Percentiles rank a stretch among this genome's conserved stretches.
phyloP scores from a whole-genome alignment of 2,329 filamentous ascomycete genomes.

The Colletotrichum salicis region DNA sequence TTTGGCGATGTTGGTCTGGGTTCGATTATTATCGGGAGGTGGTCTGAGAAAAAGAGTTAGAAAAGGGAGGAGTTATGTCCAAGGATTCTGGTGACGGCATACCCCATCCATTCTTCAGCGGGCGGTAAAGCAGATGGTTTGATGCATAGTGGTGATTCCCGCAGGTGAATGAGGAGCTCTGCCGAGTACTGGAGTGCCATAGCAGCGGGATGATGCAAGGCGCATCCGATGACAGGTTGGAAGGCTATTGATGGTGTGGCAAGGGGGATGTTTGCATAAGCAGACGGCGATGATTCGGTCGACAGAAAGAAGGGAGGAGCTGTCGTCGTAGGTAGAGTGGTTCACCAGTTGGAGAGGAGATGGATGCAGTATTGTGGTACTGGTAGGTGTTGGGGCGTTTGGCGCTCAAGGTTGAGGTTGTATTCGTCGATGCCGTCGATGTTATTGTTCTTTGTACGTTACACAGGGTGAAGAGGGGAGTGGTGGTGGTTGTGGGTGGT shows the following conservation, averaged over 20 bases:
- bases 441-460: not conserved
- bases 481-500: not conserved
- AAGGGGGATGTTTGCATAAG: constrained; percentile 24
- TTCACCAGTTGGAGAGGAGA: constrained; percentile 15
- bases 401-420: not conserved
- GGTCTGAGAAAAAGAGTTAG: constrained; percentile 46
- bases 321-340: not conserved
- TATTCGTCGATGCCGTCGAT: not conserved
- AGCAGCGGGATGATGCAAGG: constrained; percentile 47
- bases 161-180: constrained; percentile 79
- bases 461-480: not conserved
- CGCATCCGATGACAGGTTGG: constrained; percentile 45
- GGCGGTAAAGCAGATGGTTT: constrained; percentile 85
- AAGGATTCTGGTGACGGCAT: constrained; percentile 45
- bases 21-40: constrained; percentile 57
- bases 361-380: not conserved
- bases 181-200: constrained; percentile 77
- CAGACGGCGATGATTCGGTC: constrained; percentile 1
- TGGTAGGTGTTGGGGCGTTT: not conserved
- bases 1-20: constrained; percentile 52
- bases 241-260: constrained; percentile 23
- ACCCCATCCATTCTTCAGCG: constrained; percentile 98
- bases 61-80: constrained; percentile 18
- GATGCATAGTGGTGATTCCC: constrained; percentile 83
- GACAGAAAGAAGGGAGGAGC: constrained; percentile 9